Conservation (phyloP, 371 early-diverging fungal genomes). For the Vairimorpha apis region DNA sequence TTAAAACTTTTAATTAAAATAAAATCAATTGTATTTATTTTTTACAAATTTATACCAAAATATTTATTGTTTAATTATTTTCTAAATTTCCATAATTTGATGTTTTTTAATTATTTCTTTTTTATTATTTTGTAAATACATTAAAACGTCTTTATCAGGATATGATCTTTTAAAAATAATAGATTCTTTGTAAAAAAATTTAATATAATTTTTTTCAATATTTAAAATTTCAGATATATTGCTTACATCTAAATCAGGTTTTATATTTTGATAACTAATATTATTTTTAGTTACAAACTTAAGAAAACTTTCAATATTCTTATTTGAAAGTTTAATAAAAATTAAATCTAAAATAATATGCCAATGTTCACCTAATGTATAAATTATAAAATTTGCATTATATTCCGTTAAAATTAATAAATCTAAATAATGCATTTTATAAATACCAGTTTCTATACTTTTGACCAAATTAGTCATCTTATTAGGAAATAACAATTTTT, state of each 20-base stretch:
- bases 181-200: not conserved
- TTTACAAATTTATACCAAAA: not conserved
- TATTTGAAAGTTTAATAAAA: not conserved
- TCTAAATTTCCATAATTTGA: not conserved
- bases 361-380: not conserved
- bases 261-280: not conserved
- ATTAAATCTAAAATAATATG: not conserved
- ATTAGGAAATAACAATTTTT: not conserved
- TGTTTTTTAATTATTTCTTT: conserved; percentile 1
- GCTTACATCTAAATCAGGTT: not conserved
- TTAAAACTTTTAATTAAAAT: not conserved
- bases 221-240: not conserved
- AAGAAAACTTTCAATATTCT: not conserved
- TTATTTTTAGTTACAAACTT: not conserved
- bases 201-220: conserved; percentile 2
- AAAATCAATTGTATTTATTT: not conserved
- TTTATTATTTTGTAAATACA: conserved; percentile 1
- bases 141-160: not conserved
- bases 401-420: not conserved
- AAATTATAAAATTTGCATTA: not conserved
- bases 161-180: not conserved
- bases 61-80: not conserved
- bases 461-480: not conserved
- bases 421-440: not conserved
- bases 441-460: not conserved